These are phyloP conservation scores for Pestalotiopsis sp. DNA, from an alignment of 2,329 filamentous ascomycete genomes.

Conservation along the genomic window DNA sequence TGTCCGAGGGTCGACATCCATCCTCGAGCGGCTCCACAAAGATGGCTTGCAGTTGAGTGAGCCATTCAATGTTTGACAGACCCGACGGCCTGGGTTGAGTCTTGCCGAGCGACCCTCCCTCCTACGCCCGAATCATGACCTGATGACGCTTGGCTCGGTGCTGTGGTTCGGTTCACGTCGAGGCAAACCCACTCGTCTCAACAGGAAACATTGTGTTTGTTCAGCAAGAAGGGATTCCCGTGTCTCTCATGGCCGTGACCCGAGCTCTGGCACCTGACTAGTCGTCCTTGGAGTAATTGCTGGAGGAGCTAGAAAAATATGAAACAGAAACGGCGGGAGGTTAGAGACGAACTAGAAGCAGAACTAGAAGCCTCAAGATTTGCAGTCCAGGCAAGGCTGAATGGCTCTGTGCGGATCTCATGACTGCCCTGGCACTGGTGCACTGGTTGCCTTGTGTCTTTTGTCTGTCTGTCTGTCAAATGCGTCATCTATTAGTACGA, in stretches of 20 bases:
- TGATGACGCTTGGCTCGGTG: neutral
- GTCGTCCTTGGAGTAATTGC: neutral
- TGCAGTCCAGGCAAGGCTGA: neutral
- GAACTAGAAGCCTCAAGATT: neutral
- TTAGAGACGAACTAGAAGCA: neutral
- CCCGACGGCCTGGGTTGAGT: neutral
- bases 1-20: neutral
- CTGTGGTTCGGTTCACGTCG: neutral
- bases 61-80: neutral
- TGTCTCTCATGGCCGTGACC: neutral
- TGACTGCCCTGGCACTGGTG: neutral
- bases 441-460: neutral
- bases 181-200: neutral
- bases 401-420: neutral
- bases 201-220: neutral
- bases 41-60: neutral
- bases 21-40: neutral
- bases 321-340: neutral
- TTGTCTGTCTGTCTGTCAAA: neutral
- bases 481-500: neutral
- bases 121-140: neutral
- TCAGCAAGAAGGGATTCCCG: neutral
- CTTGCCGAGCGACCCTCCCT: neutral
- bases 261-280: neutral
- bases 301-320: neutral